Base-by-base conservation (phyloP, 345 rosid genomes). In the Lenwebbia sp. region DNA sequence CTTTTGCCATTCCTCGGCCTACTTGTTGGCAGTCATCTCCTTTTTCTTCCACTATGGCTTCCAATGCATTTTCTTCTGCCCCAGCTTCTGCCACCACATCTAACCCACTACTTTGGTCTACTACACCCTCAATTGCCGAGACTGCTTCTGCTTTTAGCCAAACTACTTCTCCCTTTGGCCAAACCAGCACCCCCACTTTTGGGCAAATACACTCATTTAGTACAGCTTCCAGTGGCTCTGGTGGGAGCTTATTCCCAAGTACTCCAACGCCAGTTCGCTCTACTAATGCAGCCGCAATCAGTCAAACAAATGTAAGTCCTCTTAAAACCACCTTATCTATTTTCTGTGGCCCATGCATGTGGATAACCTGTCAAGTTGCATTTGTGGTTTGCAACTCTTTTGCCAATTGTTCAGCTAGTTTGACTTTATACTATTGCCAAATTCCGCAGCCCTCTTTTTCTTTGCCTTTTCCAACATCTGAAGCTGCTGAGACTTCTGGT, bases 71-170 rank as follows among this genome's bases (percentile, higher is more conserved):
- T 90, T 87, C 93, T 82, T 85, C 83, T 47, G 93, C 89, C 87
- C 37, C 96, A 90, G 76, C 97, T 86, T 78, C 90, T 76, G 4
- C 92, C 51, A 62, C 90, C 55, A 17, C 90, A 70, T n/a, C 94
- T 49, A 95, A 92, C 87, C 94, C 91, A 82, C 86, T 93, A 84
- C 96, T 93, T 86, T 89, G 84, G 84, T 87, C 98, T 47, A 88
- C 87, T 33, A 49, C 88, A 53, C 89, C 94, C 47, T 76, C 92
- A 40, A 60, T 87, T 83, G 93, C 91, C 55, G 96, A 92, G 93
- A 88, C 97, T 76, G 90, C 92, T 44, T 44, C 47, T 52, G 89
- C 94, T 89, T 92, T 94, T 15, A 94, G 95, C 83, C 88, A 87
- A 52, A 87, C 83, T 37, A 54, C 87, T 86, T 30, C 84, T 30